Evolutionary conservation across 495 filamentous ascomycete genomes (phyloP), one percentile per base, ranked within the genome.

Genomic region (Jackrogersella multiformis): DNA sequence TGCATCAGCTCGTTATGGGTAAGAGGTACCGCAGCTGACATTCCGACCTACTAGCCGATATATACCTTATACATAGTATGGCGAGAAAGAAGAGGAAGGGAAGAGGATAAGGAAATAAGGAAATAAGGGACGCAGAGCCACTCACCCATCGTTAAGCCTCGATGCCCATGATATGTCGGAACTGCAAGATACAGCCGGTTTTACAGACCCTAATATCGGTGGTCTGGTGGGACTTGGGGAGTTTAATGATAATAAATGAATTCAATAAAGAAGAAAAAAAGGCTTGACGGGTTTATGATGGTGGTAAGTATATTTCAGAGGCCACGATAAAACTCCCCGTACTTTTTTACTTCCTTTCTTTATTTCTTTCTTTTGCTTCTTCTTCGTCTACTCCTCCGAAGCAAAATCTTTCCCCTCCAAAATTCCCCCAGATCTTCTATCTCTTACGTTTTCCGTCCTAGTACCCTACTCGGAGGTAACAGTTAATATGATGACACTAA

Each of bases 131-230:
- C n/a, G n/a, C n/a, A n/a, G n/a, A n/a, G n/a, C 8, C 18, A 75
- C 73, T 73, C 56, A 75, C 73, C 73, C 73, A 75, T 75, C 56
- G 59, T 70, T 68, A 58, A 65, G 62, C 70, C 49, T 59, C 55
- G 58, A 63, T 65, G 73, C 68, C 73, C 73, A 75, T 75, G 70
- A 71, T 71, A 69, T 41, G 49, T 59, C 56, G 24, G 28, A 57
- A 61, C 34, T 38, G 23, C 13, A 36, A 46, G 51, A 46, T 68
- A 68, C 39, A 48, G 21, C 46, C 15, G 42, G 36, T 35, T 57
- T 59, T 49, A 38, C 70, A 32, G 57, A 65, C 56, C 67, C 42
- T 34, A 46, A 61, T 44, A 42, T 36, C 18, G 36, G 24, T 36
- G 57, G 64, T 61, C 64, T 67, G 51, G 35, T 10, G 48, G 49